Percentiles rank a stretch among this genome's conserved stretches.
Conservation (phyloP, 225 moss, liverwort and hornwort species). For the Pseudoscleropodium purum region DNA sequence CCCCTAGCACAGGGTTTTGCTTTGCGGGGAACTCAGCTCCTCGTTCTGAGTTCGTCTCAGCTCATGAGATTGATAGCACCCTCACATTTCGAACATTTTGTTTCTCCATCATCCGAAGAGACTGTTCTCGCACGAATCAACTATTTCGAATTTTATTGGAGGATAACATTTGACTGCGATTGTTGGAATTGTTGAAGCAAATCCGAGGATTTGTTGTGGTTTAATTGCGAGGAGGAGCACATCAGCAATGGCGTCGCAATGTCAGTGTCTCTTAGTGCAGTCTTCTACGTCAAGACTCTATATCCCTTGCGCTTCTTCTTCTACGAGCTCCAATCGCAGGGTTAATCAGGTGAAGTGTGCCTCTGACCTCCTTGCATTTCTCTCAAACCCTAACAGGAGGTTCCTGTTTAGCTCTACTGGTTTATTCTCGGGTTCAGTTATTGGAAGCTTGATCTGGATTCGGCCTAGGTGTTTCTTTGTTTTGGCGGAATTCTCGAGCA, state of each 20-base stretch:
- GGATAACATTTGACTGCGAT: neutral
- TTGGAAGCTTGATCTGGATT: neutral
- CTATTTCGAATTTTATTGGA: neutral
- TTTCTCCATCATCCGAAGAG: neutral
- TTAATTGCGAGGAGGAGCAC: neutral
- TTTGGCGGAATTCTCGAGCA: neutral
- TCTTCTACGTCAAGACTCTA: neutral
- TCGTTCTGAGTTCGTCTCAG: neutral
- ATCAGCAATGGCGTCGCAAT: slow-evolving; percentile 24
- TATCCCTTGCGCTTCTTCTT: neutral
- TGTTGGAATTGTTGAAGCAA: neutral
- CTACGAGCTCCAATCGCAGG: neutral
- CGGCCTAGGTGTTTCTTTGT: neutral
- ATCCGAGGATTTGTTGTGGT: neutral
- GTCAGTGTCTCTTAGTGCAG: slow-evolving; percentile 13
- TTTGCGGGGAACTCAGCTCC: neutral
- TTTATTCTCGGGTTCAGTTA: neutral
- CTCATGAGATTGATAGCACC: neutral
- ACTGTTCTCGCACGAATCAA: neutral
- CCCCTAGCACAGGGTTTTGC: neutral
- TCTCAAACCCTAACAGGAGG: neutral
- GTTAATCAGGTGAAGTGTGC: slow-evolving; percentile 1
- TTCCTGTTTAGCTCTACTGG: neutral
- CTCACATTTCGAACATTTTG: neutral
- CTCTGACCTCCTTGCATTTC: neutral